Evolutionary conservation across 1,284 basidiomycete genomes (phyloP).

Genomic region (Pisolithus thermaeus): DNA sequence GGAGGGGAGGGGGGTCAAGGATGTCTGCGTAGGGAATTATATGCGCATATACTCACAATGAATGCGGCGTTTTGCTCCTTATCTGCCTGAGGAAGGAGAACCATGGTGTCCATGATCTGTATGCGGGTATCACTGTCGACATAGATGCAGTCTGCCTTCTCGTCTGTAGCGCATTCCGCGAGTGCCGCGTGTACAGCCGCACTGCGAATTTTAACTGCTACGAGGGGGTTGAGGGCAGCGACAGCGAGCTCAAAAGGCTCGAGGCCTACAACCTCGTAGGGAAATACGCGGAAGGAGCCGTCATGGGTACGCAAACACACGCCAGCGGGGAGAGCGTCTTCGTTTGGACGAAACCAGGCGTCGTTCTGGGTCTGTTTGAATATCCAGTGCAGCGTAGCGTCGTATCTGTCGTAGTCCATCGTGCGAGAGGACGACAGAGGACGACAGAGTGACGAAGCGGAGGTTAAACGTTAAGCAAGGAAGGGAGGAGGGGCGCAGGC

Average conservation of each 20-base stretch:
- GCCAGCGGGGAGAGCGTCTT: slow-evolving; percentile 47
- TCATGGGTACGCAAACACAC: slow-evolving; percentile 61
- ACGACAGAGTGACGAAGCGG: slow-evolving; percentile 10
- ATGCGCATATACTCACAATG: slow-evolving; percentile 44
- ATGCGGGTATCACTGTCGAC: slow-evolving; percentile 68
- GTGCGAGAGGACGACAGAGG: background rate
- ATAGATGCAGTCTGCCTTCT: slow-evolving; percentile 47
- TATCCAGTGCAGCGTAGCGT: slow-evolving; percentile 32
- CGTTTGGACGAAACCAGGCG: slow-evolving; percentile 52
- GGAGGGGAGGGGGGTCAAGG: slow-evolving; percentile 1
- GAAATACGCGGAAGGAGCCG: slow-evolving; percentile 64
- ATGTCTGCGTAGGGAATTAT: background rate
- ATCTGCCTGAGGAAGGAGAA: slow-evolving; percentile 66
- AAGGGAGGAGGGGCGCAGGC: too few relatives aligned
- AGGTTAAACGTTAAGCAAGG: background rate
- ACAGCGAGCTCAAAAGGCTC: slow-evolving; percentile 71
- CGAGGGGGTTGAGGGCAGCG: slow-evolving; percentile 69
- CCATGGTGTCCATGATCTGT: slow-evolving; percentile 64
- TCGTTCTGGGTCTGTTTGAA: slow-evolving; percentile 50
- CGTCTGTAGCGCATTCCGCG: slow-evolving; percentile 41
- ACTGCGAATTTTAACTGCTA: slow-evolving; percentile 75
- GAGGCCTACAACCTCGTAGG: slow-evolving; percentile 63
- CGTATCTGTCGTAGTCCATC: slow-evolving; percentile 35
- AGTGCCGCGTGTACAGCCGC: slow-evolving; percentile 77
- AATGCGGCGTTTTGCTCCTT: slow-evolving; percentile 85